phyloP scores from a whole-genome alignment of 208 protist species.

The Acanthamoeba sp. region DNA sequence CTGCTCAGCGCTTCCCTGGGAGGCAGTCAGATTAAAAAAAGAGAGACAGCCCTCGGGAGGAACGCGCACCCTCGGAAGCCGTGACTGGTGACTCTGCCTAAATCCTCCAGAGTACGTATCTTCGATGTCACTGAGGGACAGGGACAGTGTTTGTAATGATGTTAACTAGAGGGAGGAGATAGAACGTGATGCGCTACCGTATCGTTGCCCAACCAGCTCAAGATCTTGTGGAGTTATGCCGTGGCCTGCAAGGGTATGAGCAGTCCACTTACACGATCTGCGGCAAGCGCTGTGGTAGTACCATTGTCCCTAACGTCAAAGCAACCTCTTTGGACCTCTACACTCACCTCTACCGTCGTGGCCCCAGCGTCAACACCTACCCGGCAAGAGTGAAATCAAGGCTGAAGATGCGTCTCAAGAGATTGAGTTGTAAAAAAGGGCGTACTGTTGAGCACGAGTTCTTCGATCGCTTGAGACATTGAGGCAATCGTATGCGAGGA shows the following conservation, averaged over 20 bases:
- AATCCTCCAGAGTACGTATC: neutral
- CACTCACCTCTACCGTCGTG: conserved; percentile 4
- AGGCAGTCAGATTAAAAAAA: neutral
- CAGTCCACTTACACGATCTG: too few species aligned
- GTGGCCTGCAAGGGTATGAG: neutral
- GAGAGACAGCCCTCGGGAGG: too few species aligned
- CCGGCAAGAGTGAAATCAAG: neutral
- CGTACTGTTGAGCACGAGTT: conserved; percentile 62
- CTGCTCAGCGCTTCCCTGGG: conserved; percentile 68
- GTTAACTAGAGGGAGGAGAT: neutral
- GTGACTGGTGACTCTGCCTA: neutral
- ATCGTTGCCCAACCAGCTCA: neutral
- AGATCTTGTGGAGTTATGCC: conserved; percentile 31
- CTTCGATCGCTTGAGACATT: conserved; percentile 37
- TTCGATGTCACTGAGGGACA: conserved; percentile 27
- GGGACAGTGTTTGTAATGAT: neutral
- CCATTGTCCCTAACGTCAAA: conserved; percentile 64
- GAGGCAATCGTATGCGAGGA: conserved; percentile 32
- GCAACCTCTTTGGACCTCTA: neutral
- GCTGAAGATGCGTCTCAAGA: neutral
- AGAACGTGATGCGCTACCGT: neutral
- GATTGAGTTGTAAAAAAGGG: neutral
- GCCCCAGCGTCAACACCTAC: conserved; percentile 29
- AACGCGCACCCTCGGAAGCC: conserved; percentile 68
- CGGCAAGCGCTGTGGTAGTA: too few species aligned